Base-by-base conservation (phyloP, 176 grass and related monocot genomes). In the Paspalum vaginatum region DNA sequence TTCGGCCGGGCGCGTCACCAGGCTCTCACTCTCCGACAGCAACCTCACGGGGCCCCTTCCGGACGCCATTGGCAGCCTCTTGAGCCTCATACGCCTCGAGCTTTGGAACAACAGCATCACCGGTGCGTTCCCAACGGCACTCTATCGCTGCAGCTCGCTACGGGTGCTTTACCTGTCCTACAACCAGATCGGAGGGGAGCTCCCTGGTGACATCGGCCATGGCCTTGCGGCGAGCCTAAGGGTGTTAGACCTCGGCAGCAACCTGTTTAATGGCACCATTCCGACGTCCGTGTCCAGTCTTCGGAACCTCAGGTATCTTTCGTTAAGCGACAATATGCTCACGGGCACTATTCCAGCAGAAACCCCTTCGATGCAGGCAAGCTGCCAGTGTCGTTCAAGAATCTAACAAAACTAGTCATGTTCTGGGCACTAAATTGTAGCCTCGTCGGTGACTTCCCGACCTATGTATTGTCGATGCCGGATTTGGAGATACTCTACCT, bases 181-280 rank as follows among this genome's bases (percentile, higher is more conserved):
- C 3, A 94, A 91, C 59, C 37, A 66, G 16, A 74, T 95, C 26
- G 41, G 2, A 2, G 93, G 89, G 10, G 10, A 65, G 13, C 68
- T 95, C 27, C 89, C 89, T 0, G 8, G 11, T 2, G 76, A 92
- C 80, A 79, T 95, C 68, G 81, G 88, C 76, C 5, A 5, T 18
- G 78, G 85, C 61, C 32, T 65, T 0, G 0, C 32, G 3, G 14
- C 3, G 1, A 65, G 18, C 15, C 7, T 65, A 15, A 65, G 32
- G 2, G 18, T 0, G 27, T 27, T 65, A 60, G 32, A 2, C 8
- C 61, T 65, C 7, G 5, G 37, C 5, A 18, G 0, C 8, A 18
- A 57, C 9, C 0, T 18, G 7, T 65, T 65, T 0, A 65, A 40
- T 18, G 61, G 61, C 12, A 65, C 3, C 38, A 20, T 65, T 3